These are phyloP conservation scores for Leishmania lainsoni DNA, from an alignment of 208 protist genomes.

Conservation along the genomic window DNA sequence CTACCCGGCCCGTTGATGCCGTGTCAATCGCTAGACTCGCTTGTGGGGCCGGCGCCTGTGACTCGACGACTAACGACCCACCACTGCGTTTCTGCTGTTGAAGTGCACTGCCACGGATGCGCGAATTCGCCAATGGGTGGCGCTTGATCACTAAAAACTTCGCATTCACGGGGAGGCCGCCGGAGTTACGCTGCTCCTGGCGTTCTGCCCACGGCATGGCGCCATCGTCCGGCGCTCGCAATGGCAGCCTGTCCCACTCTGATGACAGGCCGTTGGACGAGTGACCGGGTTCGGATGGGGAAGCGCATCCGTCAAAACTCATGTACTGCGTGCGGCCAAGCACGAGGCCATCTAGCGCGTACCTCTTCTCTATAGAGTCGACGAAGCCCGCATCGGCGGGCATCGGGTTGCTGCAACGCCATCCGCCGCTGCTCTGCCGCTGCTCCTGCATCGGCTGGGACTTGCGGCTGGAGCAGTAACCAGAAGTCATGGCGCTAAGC, in stretches of 20 bases:
- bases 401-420: not conserved
- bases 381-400: not conserved
- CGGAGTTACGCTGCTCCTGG: not conserved
- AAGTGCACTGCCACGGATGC: not conserved
- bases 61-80: not conserved
- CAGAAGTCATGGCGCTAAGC: constrained; percentile 28
- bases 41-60: not conserved
- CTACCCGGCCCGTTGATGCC: constrained; percentile 5
- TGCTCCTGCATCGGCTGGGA: constrained; percentile 15
- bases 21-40: not conserved
- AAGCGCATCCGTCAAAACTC: constrained; percentile 1
- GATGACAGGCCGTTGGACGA: not conserved
- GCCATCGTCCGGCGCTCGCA: constrained; percentile 15
- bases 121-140: not conserved
- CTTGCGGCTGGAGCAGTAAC: not conserved
- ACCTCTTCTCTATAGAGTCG: not conserved
- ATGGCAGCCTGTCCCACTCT: constrained; percentile 8
- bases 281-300: not conserved
- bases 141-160: not conserved
- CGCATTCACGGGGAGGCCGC: constrained; percentile 1
- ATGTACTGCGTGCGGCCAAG: constrained; percentile 22
- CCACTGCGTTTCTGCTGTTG: constrained; percentile 4
- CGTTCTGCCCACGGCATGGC: not conserved
- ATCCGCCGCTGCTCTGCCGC: not conserved
- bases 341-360: constrained; percentile 19